Percentiles rank a stretch among this genome's conserved stretches.
phyloP scores from a whole-genome alignment of 2,329 filamentous ascomycete species.

The Aspergillus terreus region DNA sequence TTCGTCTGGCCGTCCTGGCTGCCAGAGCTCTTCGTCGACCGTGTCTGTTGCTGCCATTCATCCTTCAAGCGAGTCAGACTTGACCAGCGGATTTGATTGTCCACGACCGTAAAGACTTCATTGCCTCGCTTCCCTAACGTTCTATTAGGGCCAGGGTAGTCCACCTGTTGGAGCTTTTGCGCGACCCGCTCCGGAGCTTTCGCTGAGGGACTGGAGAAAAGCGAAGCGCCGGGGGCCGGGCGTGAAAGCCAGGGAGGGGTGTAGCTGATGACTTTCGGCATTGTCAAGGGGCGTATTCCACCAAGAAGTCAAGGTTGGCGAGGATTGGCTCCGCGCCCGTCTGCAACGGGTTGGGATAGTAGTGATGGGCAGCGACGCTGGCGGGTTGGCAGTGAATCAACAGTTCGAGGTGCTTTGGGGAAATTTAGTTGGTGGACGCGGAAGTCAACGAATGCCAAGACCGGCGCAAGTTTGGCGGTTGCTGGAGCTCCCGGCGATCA shows the following conservation, averaged over 20 bases:
- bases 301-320: background rate
- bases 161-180: conserved; percentile 12
- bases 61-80: conserved; percentile 78
- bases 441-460: conserved; percentile 17
- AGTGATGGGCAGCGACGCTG: background rate
- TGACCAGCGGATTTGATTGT: conserved; percentile 88
- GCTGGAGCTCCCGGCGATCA: background rate
- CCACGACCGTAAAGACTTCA: conserved; percentile 83
- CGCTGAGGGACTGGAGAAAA: conserved; percentile 62
- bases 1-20: conserved; percentile 17
- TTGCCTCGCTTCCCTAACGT: conserved; percentile 78
- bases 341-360: background rate
- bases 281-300: conserved; percentile 34
- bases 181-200: conserved; percentile 29
- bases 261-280: conserved; percentile 84
- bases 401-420: conserved; percentile 5
- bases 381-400: background rate
- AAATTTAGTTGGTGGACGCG: conserved; percentile 11
- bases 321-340: background rate
- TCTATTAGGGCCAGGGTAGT: conserved; percentile 42
- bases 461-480: conserved; percentile 9
- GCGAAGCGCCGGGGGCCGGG: conserved; percentile 69
- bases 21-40: conserved; percentile 26
- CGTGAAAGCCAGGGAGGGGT: conserved; percentile 83
- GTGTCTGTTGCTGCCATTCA: conserved; percentile 42